Base-by-base conservation (phyloP, 2,329 filamentous ascomycete genomes). In the Talaromyces sp. region DNA sequence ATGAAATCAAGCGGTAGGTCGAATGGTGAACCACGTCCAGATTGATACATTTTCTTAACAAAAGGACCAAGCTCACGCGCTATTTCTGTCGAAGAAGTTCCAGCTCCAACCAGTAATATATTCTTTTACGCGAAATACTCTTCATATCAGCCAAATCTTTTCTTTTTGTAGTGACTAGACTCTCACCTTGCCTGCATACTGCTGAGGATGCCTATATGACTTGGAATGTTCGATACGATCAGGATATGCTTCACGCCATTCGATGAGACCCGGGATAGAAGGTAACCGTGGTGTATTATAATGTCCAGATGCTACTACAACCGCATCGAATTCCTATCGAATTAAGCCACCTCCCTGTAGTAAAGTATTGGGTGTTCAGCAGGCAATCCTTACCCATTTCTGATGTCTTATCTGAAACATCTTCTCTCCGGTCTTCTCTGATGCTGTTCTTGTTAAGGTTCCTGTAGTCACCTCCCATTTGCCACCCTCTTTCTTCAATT, bases 21-120 rank as follows among this genome's bases (percentile, higher is more conserved):
- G 63, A 87, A 89, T 0, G 77, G 75, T 1, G 88, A 87, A 33
- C 84, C 82, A 31, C 88, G 80, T 1, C 86, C 85, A 66, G 84
- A 88, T 68, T 85, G 84, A 66, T 81, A 83, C 5, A 85, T 77
- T 0, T 71, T 77, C 1, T 75, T 75, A 1, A 82, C 82, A 3
- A 80, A 65, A 0, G 75, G 71, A 3, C 79, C 76, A n/a, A 85
- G 75, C 65, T 86, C 83, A 50, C 79, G 79, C 2, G 83, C 82
- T 19, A 86, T 85, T 66, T 86, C 84, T 43, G 76, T 79, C 0
- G 84, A 82, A 0, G 85, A 87, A 0, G 85, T 82, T 3, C 84
- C 82, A 6, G 82, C 84, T 7, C 85, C 85, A 19, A 87, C 78
- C 2, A 88, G 70, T 2, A 87, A 77, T 7, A 87, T 78, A 64